Evolutionary conservation across 805 yeast species (phyloP).

Genomic region (Blastobotrys parvus): DNA sequence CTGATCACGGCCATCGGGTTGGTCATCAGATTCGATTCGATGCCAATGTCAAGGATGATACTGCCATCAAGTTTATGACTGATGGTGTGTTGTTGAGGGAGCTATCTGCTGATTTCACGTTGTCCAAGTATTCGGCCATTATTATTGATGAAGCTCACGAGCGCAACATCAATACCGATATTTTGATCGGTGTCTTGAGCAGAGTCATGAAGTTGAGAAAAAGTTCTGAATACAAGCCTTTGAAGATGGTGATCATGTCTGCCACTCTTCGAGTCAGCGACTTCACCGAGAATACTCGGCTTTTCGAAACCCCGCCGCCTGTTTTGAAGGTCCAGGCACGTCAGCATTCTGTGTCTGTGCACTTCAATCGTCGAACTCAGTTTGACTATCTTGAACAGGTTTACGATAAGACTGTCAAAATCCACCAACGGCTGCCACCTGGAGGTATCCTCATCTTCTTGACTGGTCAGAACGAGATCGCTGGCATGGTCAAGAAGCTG

Average conservation of each 20-base stretch:
- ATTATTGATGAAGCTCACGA: conserved; percentile 98
- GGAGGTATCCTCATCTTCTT: conserved; percentile 89
- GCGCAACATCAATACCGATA: conserved; percentile 92
- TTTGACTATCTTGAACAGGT: conserved; percentile 81
- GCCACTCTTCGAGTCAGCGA: conserved; percentile 93
- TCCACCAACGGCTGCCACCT: conserved; percentile 78
- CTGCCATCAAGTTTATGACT: conserved; percentile 83
- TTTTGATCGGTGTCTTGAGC: conserved; percentile 88
- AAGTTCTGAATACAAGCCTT: conserved; percentile 41
- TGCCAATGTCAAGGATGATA: conserved; percentile 49
- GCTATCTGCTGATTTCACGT: conserved; percentile 78
- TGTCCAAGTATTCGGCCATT: conserved; percentile 75
- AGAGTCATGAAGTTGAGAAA: conserved; percentile 69
- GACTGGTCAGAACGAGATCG: conserved; percentile 93
- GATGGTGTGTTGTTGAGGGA: conserved; percentile 94
- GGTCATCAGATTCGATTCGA: conserved; percentile 88
- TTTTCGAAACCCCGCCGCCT: conserved; percentile 75
- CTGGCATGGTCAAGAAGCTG: conserved; percentile 60
- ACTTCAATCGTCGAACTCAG: conserved; percentile 75
- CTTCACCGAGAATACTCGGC: conserved; percentile 68
- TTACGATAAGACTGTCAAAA: conserved; percentile 73
- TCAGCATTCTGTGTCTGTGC: conserved; percentile 88
- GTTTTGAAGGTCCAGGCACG: conserved; percentile 84
- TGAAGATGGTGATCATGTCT: conserved; percentile 89
- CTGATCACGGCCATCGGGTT: conserved; percentile 61